Conservation (phyloP, 2,329 filamentous ascomycete species). For the Aspergillus udagawae region DNA sequence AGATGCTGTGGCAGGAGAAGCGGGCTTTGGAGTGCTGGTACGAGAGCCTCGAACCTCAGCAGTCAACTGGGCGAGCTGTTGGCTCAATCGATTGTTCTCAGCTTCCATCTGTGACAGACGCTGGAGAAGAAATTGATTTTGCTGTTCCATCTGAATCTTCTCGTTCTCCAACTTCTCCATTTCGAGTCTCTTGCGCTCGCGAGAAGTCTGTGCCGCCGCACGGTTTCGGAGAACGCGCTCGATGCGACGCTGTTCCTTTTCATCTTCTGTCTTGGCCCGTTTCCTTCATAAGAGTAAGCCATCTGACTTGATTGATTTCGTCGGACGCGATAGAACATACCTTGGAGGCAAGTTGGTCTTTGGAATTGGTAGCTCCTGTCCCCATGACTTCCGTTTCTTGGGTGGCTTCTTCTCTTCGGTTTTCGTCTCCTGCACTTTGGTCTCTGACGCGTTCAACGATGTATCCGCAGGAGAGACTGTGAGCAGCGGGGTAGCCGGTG, state of each 20-base stretch:
- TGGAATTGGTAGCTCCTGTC: constrained; percentile 90
- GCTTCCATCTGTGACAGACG: constrained; percentile 58
- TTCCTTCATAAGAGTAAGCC: constrained; percentile 55
- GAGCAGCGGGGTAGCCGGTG: constrained; percentile 31
- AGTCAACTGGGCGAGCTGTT: constrained; percentile 49
- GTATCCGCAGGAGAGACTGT: constrained; percentile 42
- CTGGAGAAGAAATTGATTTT: constrained; percentile 67
- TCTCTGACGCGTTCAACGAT: constrained; percentile 28
- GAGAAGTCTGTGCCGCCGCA: constrained; percentile 90
- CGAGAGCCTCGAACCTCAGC: constrained; percentile 43
- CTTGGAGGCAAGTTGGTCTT: constrained; percentile 94
- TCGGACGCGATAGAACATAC: constrained; percentile 46
- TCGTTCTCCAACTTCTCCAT: constrained; percentile 75
- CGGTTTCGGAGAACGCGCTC: constrained; percentile 96
- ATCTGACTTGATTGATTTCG: not conserved
- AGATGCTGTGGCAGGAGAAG: constrained; percentile 31
- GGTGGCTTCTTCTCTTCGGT: constrained; percentile 64
- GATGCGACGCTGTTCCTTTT: constrained; percentile 96
- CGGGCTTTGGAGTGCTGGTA: constrained; percentile 35
- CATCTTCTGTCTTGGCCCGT: constrained; percentile 96
- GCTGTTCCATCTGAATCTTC: constrained; percentile 62
- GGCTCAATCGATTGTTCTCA: constrained; percentile 48
- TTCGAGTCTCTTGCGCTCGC: constrained; percentile 85
- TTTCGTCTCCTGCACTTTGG: constrained; percentile 20
- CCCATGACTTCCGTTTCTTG: constrained; percentile 99